Conservation (phyloP, 73 alveolate genomes). For the Durusdinium trenchii region DNA sequence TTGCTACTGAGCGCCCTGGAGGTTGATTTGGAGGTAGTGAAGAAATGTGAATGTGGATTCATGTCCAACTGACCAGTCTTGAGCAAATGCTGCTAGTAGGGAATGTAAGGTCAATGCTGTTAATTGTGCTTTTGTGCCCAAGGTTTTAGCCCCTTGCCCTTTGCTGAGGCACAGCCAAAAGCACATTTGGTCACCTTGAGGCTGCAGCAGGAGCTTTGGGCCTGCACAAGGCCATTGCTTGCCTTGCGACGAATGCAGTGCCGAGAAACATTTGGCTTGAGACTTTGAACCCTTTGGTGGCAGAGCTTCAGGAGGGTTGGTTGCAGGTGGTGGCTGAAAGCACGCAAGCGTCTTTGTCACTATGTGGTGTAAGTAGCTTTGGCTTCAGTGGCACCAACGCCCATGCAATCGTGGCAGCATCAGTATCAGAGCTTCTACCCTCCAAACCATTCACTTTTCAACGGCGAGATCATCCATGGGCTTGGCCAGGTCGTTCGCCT, state of each 20-base stretch:
- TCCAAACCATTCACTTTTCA: neutral
- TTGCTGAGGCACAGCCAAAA: constrained; percentile 25
- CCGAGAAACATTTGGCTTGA: neutral
- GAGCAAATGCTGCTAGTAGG: neutral
- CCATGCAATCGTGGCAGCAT: neutral
- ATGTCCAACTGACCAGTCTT: neutral
- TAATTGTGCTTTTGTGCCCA: too few relatives aligned
- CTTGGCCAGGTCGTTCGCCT: neutral
- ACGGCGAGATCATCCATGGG: neutral
- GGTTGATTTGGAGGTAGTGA: neutral
- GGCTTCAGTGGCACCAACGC: constrained; percentile 77
- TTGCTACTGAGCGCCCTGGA: neutral
- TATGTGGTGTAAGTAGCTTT: constrained; percentile 25
- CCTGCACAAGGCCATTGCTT: neutral
- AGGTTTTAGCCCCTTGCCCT: too few relatives aligned
- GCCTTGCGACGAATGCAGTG: neutral
- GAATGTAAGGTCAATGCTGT: neutral
- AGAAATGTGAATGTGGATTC: neutral
- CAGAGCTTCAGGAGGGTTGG: neutral
- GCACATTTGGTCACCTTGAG: constrained; percentile 40
- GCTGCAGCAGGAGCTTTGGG: constrained; percentile 22
- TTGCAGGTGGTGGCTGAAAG: neutral
- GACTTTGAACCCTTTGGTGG: neutral
- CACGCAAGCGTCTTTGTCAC: neutral
- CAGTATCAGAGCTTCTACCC: neutral